phyloP scores from a whole-genome alignment of 176 grass and related monocot genomes.

The Carex pumila region DNA sequence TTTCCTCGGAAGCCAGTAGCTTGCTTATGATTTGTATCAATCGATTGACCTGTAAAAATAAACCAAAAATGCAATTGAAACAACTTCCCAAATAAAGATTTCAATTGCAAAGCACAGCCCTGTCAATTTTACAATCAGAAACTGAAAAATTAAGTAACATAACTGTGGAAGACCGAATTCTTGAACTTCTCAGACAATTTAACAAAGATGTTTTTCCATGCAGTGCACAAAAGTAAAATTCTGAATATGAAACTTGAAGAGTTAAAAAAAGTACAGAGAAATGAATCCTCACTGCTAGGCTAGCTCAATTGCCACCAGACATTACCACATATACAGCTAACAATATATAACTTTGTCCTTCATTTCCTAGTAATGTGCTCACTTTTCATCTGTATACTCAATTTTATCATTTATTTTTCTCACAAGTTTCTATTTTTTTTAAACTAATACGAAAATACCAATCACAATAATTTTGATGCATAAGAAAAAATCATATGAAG shows the following conservation, averaged over 20 bases:
- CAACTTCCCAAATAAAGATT: not conserved
- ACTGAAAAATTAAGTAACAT: not conserved
- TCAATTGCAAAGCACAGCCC: not conserved
- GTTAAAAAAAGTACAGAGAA: not conserved
- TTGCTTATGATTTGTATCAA: conserved; percentile 63
- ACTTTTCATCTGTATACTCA: not conserved
- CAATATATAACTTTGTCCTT: not conserved
- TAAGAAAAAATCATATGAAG: not conserved
- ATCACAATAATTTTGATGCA: not conserved
- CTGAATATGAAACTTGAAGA: not conserved
- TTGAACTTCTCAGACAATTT: not conserved
- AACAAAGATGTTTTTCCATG: not conserved
- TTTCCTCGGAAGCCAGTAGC: conserved; percentile 59
- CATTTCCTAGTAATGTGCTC: not conserved
- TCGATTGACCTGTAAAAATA: conserved; percentile 21
- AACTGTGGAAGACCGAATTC: not conserved
- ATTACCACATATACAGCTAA: not conserved
- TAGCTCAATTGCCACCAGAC: not conserved
- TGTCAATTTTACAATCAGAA: not conserved
- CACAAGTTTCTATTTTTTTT: not conserved
- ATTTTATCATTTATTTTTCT: not conserved
- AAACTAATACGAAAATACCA: not conserved
- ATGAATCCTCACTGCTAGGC: not conserved
- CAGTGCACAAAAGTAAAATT: not conserved
- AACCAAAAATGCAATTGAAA: not conserved